Evolutionary conservation across 805 yeast species (phyloP).

Genomic region (Pichia kluyveri): DNA sequence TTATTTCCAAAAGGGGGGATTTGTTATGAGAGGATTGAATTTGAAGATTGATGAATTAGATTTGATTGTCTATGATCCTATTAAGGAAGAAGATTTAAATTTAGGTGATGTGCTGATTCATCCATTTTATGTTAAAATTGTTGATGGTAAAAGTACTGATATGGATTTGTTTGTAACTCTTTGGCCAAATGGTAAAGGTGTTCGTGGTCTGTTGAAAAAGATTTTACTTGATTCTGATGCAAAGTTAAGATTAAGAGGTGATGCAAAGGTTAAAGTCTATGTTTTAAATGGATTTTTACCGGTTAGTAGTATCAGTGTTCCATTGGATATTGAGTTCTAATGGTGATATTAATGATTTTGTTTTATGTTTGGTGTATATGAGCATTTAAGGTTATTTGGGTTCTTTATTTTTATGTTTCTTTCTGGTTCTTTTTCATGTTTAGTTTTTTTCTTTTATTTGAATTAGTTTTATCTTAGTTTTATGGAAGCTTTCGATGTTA

Average conservation of each 20-base stretch:
- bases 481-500: no score
- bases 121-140: constrained; percentile 26
- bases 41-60: constrained; percentile 25
- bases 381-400: neutral
- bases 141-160: constrained; percentile 17
- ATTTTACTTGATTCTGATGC: constrained; percentile 25
- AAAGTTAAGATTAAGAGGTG: constrained; percentile 26
- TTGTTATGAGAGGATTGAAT: constrained; percentile 19
- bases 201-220: constrained; percentile 25
- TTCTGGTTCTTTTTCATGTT: neutral
- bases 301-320: constrained; percentile 22
- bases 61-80: constrained; percentile 21
- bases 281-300: constrained; percentile 28
- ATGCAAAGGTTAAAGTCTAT: constrained; percentile 25
- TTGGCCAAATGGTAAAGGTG: constrained; percentile 26
- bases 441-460: neutral
- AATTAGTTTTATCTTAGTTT: neutral
- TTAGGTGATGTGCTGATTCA: constrained; percentile 28
- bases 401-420: neutral
- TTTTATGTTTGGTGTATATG: neutral
- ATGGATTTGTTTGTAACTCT: constrained; percentile 23
- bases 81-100: constrained; percentile 13
- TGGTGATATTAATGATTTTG: neutral
- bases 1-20: constrained; percentile 27
- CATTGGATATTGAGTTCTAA: constrained; percentile 23